These are phyloP conservation scores for Corymbia maculata DNA, from an alignment of 345 rosid species.

Conservation along the genomic window DNA sequence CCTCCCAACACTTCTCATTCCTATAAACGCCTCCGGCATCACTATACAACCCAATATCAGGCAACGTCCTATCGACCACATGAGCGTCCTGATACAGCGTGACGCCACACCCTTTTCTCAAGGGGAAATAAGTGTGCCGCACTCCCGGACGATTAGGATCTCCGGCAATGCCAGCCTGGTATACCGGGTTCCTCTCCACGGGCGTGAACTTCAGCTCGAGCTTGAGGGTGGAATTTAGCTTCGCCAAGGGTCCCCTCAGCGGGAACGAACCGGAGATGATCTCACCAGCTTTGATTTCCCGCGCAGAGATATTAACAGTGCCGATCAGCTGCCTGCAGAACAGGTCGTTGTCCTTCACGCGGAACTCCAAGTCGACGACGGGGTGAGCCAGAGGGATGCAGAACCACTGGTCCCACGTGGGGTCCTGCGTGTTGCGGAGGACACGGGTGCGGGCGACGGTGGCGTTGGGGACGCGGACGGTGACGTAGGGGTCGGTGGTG, in stretches of 20 bases:
- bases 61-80: conserved; percentile 29
- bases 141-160: conserved; percentile 3
- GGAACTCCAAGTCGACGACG: conserved; percentile 45
- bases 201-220: conserved; percentile 61
- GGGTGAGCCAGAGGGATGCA: conserved; percentile 66
- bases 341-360: conserved; percentile 70
- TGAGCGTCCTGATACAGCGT: conserved; percentile 92
- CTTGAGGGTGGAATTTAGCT: conserved; percentile 40
- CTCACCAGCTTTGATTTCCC: conserved; percentile 27
- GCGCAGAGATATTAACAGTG: conserved; percentile 37
- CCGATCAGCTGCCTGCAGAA: conserved; percentile 83
- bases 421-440: conserved; percentile 52
- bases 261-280: conserved; percentile 45
- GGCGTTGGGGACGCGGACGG: conserved; percentile 78
- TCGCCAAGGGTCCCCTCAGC: conserved; percentile 36
- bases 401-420: conserved; percentile 71
- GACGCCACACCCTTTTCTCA: conserved; percentile 59
- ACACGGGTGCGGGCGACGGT: conserved; percentile 88
- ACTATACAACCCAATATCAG: conserved; percentile 17
- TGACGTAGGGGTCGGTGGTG: conserved; percentile 81
- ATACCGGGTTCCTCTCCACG: conserved; percentile 19
- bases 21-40: conserved; percentile 36
- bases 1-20: conserved; percentile 82
- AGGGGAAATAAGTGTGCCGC: conserved; percentile 60
- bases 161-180: conserved; percentile 49